Evolutionary conservation across 805 yeast species (phyloP).

Genomic region (Kuraishia cidri): DNA sequence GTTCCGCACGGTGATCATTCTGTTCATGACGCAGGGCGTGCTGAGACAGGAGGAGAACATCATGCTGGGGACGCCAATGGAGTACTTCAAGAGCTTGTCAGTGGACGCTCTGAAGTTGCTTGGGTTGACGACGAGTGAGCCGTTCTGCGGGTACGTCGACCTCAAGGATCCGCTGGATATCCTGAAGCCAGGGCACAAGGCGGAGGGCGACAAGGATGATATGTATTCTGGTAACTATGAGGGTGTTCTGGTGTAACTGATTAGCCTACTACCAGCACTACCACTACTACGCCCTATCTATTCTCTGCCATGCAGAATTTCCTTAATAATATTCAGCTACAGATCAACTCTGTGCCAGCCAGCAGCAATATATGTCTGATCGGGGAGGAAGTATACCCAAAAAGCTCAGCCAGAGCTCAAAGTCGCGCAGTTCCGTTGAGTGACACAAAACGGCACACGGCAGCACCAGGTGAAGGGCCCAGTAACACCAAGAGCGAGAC

Average conservation of each 20-base stretch:
- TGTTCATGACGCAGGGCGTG: constrained; percentile 18
- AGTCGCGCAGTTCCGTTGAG: no score
- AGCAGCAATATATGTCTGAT: no score
- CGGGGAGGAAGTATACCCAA: no score
- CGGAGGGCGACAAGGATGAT: constrained; percentile 3
- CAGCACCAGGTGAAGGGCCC: no score
- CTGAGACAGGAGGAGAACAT: constrained; percentile 20
- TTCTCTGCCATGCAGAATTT: no score
- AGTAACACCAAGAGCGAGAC: no score
- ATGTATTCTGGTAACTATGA: constrained; percentile 5
- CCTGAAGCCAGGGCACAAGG: constrained; percentile 4
- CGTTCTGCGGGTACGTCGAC: constrained; percentile 8
- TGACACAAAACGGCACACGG: no score
- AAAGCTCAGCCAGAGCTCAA: no score
- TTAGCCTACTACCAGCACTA: no score
- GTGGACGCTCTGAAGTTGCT: constrained; percentile 8
- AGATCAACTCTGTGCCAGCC: no score
- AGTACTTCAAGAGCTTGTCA: constrained; percentile 12
- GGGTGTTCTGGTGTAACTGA: constrained; percentile 5
- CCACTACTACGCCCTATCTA: no score
- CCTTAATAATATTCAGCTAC: no score
- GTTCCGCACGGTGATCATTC: constrained; percentile 13
- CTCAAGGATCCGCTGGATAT: constrained; percentile 7
- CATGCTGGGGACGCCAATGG: constrained; percentile 10
- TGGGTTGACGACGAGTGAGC: constrained; percentile 12